Percentiles rank a stretch among this genome's conserved stretches.
Evolutionary conservation across 805 yeast genomes (phyloP).

Genomic region (Saturnispora kantuleensis): DNA sequence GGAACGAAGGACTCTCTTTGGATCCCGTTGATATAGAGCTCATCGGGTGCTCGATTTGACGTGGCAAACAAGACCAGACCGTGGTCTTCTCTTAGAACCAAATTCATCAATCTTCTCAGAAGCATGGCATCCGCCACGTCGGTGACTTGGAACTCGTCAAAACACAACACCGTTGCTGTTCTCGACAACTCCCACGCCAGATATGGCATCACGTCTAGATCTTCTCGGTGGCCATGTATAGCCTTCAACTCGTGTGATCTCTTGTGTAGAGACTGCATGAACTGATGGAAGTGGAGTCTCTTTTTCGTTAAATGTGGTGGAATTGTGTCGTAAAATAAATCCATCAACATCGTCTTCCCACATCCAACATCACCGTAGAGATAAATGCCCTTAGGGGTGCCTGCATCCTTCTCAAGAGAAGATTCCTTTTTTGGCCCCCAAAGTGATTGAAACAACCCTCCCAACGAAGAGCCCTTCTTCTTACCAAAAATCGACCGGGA

Average conservation of each 20-base stretch:
- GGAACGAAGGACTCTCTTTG: slow-evolving; percentile 90
- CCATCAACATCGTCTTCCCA: slow-evolving; percentile 98
- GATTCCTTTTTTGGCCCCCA: background rate
- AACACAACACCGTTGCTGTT: slow-evolving; percentile 70
- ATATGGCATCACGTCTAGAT: slow-evolving; percentile 73
- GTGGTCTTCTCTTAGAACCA: slow-evolving; percentile 59
- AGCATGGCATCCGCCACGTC: slow-evolving; percentile 99
- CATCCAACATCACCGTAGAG: slow-evolving; percentile 97
- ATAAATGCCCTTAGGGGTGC: slow-evolving; percentile 74
- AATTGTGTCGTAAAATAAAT: slow-evolving; percentile 76
- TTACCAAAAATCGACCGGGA: background rate
- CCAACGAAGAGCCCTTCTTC: slow-evolving; percentile 24
- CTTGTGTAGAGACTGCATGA: slow-evolving; percentile 90
- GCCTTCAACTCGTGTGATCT: slow-evolving; percentile 66
- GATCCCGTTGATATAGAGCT: slow-evolving; percentile 84
- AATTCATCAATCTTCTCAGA: slow-evolving; percentile 60
- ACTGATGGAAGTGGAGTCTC: slow-evolving; percentile 90
- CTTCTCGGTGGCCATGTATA: slow-evolving; percentile 53
- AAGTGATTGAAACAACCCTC: slow-evolving; percentile 21
- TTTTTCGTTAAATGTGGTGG: slow-evolving; percentile 69
- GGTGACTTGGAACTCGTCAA: slow-evolving; percentile 96
- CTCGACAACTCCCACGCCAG: slow-evolving; percentile 78
- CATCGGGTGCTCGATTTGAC: slow-evolving; percentile 91
- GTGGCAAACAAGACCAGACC: slow-evolving; percentile 90
- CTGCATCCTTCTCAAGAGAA: slow-evolving; percentile 8